Conservation (phyloP, 352 stramenopile genomes). For the Aphanomyces euteiches region DNA sequence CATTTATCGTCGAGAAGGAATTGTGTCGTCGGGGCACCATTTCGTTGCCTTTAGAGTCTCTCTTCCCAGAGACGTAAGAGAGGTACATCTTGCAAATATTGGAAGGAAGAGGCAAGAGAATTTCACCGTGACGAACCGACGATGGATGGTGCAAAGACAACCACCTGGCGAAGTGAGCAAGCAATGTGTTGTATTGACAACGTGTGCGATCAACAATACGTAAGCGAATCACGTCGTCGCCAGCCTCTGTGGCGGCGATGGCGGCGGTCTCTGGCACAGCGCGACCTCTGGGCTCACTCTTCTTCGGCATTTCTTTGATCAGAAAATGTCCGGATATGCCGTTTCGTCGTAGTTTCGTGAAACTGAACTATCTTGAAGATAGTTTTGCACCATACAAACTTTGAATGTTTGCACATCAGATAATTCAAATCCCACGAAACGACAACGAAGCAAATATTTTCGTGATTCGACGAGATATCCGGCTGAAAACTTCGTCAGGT, state of each 20-base stretch:
- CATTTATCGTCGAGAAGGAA: slow-evolving; percentile 7
- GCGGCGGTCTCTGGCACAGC: neutral
- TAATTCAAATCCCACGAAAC: neutral
- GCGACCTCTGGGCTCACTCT: neutral
- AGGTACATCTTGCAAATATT: neutral
- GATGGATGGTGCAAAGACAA: neutral
- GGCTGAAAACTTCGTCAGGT: neutral
- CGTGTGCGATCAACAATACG: neutral
- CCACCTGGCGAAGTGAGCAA: neutral
- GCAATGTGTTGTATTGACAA: neutral
- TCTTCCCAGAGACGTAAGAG: neutral
- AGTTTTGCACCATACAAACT: slow-evolving; percentile 2
- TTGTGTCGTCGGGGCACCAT: neutral
- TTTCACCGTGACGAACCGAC: neutral
- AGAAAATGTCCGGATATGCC: neutral
- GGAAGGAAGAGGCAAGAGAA: neutral
- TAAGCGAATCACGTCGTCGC: neutral
- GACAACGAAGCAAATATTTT: neutral
- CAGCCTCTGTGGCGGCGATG: neutral
- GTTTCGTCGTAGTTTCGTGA: neutral
- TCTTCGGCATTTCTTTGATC: neutral
- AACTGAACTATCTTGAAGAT: neutral
- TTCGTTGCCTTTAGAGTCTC: neutral
- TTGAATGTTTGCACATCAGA: neutral
- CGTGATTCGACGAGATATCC: slow-evolving; percentile 4